Base-by-base conservation (phyloP, 371 early-diverging fungal genomes). In the Mortierella sp. region DNA sequence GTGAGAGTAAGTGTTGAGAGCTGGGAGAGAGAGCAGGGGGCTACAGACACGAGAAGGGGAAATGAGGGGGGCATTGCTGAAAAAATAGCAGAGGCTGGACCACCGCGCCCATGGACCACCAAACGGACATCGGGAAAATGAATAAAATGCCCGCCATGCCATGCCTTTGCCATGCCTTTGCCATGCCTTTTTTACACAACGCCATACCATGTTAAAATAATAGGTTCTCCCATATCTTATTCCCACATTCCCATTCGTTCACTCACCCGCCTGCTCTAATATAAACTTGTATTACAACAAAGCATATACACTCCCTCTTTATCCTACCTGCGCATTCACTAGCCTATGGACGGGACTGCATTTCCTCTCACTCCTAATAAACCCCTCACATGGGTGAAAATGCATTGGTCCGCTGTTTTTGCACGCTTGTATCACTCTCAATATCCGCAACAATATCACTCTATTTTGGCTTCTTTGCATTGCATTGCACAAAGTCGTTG, bases 211-310 rank as follows among this genome's bases (percentile, higher is more conserved):
- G 39, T 45, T 9, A 40, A 14, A 40, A 1, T 1, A 40, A 40
- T 40, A 40, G 14, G 43, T 32, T 47, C 22, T 54, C 51, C 62
- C 22, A 28, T 28, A 45, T 40, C 67, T 58, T 45, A 4, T 68
- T 51, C 60, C 39, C 62, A 68, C 49, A 61, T 68, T 68, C 68
- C 68, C 68, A 68, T 68, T 68, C 68, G 62, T 57, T n/a, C 67
- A 47, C 32, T 67, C 57, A 57, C 55, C 22, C 66, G 24, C 20
- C 20, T 54, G 4, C 28, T 47, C n/a, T 35, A 39, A 6, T 61
- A 20, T 61, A 16, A 4, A 1, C 26, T 22, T 35, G n/a, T 30
- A 35, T 35, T 24, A 26, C 32, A 28, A 16, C 59, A 32, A 35
- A 59, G 30, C 59, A 59, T 16, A 14, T 32, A 22, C 63, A 16